Evolutionary conservation across 2,329 filamentous ascomycete genomes (phyloP).

Genomic region (Colletotrichum liriopes): DNA sequence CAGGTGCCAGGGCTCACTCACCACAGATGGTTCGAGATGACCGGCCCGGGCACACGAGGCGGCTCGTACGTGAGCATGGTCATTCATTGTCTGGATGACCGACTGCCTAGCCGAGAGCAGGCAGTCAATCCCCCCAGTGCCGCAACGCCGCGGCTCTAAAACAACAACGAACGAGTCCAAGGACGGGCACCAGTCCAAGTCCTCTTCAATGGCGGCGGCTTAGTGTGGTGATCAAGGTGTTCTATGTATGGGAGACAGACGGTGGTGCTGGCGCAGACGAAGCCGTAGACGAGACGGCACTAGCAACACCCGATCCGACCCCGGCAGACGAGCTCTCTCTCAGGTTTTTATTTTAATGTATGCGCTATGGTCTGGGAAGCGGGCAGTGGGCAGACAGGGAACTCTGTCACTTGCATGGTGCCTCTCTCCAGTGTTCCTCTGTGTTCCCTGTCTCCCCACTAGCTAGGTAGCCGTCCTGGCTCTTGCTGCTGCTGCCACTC

Average conservation of each 20-base stretch:
- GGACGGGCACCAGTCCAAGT: constrained; percentile 26
- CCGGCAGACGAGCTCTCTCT: constrained; percentile 1
- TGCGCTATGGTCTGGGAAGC: constrained; percentile 1
- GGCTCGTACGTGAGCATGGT: not conserved
- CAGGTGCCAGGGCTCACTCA: constrained; percentile 13
- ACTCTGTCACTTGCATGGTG: constrained; percentile 16
- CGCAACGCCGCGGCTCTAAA: constrained; percentile 20
- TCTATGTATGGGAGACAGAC: not conserved
- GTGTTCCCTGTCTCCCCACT: not conserved
- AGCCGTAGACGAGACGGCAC: constrained; percentile 25
- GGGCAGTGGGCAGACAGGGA: constrained; percentile 4
- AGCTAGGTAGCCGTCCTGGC: not conserved
- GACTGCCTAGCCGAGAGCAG: not conserved
- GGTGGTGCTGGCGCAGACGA: not conserved
- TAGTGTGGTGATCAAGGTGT: constrained; percentile 14
- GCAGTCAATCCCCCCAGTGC: not conserved
- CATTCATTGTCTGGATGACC: not conserved
- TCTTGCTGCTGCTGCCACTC: not conserved
- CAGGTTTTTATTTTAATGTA: not conserved
- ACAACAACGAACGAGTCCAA: constrained; percentile 22
- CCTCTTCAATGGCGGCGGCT: constrained; percentile 35
- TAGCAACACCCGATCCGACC: constrained; percentile 23
- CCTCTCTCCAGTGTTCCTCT: not conserved
- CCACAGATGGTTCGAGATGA: not conserved
- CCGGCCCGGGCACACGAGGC: constrained; percentile 12